Conservation (phyloP, 75 land plant genomes). For the Pinus tabuliformis region DNA sequence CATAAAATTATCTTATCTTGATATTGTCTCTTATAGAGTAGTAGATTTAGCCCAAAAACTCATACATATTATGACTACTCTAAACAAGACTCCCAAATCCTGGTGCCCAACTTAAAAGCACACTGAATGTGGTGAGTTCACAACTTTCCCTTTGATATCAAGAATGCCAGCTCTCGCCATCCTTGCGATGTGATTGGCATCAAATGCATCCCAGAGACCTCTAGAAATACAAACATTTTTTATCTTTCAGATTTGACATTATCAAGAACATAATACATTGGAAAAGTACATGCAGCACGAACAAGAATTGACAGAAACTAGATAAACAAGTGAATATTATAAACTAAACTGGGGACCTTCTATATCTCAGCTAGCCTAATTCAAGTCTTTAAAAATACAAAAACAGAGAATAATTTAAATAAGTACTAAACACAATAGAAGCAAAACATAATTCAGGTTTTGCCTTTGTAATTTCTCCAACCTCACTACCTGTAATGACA, state of each 20-base stretch:
- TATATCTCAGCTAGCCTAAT: not conserved
- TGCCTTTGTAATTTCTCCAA: too few species aligned
- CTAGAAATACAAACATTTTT: slow-evolving; percentile 2
- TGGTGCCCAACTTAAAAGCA: too few species aligned
- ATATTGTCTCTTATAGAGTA: too few species aligned
- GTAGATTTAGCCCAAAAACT: too few species aligned
- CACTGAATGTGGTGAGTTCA: too few species aligned
- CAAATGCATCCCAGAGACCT: slow-evolving; percentile 25
- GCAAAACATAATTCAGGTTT: too few species aligned
- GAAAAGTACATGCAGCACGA: not conserved
- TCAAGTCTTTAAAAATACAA: not conserved
- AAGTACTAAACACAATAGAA: too few species aligned
- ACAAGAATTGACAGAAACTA: not conserved
- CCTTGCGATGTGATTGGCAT: slow-evolving; percentile 24
- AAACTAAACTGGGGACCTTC: not conserved
- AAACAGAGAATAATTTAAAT: not conserved
- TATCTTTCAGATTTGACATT: not conserved
- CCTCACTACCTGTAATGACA: too few species aligned
- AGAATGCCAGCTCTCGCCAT: slow-evolving; percentile 16
- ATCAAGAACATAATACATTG: not conserved
- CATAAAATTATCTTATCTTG: too few species aligned
- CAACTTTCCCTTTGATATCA: slow-evolving; percentile 20
- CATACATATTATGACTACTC: too few species aligned
- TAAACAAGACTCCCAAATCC: too few species aligned
- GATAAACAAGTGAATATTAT: not conserved